These are phyloP conservation scores for Gossypioides kirkii DNA, from an alignment of 345 rosid species.

Conservation along the genomic window DNA sequence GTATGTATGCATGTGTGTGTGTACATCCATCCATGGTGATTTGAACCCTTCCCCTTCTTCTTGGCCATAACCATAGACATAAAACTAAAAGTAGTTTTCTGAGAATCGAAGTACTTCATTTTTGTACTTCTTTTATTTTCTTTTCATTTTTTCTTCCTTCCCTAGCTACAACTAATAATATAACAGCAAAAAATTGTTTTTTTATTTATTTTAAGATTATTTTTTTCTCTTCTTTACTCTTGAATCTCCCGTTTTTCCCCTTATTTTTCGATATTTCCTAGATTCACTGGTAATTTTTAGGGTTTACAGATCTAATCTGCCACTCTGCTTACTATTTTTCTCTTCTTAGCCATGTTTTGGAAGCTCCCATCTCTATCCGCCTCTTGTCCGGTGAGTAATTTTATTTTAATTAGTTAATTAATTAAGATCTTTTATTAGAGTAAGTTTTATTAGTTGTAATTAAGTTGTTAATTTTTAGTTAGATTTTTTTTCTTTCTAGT, in stretches of 20 bases:
- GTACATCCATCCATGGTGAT: neutral
- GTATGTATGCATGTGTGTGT: too few species aligned
- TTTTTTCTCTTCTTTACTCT: slow-evolving; percentile 9
- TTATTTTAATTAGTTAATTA: neutral
- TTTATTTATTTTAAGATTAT: too few species aligned
- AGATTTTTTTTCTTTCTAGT: neutral
- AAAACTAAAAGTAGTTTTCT: slow-evolving; percentile 1
- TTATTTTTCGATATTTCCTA: slow-evolving; percentile 22
- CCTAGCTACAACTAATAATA: too few species aligned
- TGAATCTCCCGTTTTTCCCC: slow-evolving; percentile 35
- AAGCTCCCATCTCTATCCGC: slow-evolving; percentile 83
- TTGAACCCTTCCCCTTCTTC: neutral
- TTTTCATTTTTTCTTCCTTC: too few species aligned
- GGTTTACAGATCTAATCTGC: slow-evolving; percentile 56
- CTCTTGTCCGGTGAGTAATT: slow-evolving; percentile 80
- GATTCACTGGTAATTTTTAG: slow-evolving; percentile 36
- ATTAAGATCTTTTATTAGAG: too few species aligned
- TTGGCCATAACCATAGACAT: neutral
- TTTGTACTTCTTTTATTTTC: too few species aligned
- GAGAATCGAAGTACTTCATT: neutral
- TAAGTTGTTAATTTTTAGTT: neutral
- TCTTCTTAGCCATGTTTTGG: slow-evolving; percentile 71
- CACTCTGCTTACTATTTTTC: slow-evolving; percentile 21
- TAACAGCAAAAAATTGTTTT: too few species aligned
- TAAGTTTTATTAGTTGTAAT: too few species aligned